Percentiles rank a stretch among this genome's conserved stretches.
Evolutionary conservation across 768 basidiomycete genomes (phyloP).

Genomic region (Xerocomus potaroensis): DNA sequence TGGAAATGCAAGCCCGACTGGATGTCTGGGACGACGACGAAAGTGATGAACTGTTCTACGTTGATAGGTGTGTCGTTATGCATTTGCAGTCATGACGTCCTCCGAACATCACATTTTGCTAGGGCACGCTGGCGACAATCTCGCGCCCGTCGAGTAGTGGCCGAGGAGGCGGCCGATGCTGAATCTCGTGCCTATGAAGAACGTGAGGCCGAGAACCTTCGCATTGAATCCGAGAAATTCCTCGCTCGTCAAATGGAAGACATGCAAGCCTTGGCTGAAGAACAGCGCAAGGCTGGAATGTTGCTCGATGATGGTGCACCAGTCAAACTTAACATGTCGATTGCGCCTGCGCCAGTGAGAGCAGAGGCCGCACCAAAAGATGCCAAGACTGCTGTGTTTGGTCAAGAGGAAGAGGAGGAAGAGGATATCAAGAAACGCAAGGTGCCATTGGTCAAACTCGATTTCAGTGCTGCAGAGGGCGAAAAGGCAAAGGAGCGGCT

Average conservation of each 20-base stretch:
- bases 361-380: conserved; percentile 44
- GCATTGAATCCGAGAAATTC: conserved; percentile 90
- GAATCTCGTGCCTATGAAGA: conserved; percentile 80
- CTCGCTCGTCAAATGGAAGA: conserved; percentile 93
- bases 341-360: conserved; percentile 45
- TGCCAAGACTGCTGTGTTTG: conserved; percentile 62
- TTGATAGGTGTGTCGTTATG: conserved; percentile 66
- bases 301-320: conserved; percentile 89
- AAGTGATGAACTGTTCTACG: conserved; percentile 89
- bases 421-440: conserved; percentile 75
- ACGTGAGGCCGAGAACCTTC: conserved; percentile 81
- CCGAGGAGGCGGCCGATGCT: conserved; percentile 81
- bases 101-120: background rate
- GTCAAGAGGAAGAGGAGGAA: conserved; percentile 84
- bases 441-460: conserved; percentile 83
- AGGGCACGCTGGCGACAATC: conserved; percentile 85
- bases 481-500: conserved; percentile 78
- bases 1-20: conserved; percentile 75
- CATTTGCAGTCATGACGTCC: background rate
- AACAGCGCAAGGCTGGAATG: conserved; percentile 88
- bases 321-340: conserved; percentile 78
- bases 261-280: conserved; percentile 86
- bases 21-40: conserved; percentile 93
- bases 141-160: conserved; percentile 62
- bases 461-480: conserved; percentile 80